Evolutionary conservation across 2,329 filamentous ascomycete genomes (phyloP).

Genomic region (Colletotrichum trifolii): DNA sequence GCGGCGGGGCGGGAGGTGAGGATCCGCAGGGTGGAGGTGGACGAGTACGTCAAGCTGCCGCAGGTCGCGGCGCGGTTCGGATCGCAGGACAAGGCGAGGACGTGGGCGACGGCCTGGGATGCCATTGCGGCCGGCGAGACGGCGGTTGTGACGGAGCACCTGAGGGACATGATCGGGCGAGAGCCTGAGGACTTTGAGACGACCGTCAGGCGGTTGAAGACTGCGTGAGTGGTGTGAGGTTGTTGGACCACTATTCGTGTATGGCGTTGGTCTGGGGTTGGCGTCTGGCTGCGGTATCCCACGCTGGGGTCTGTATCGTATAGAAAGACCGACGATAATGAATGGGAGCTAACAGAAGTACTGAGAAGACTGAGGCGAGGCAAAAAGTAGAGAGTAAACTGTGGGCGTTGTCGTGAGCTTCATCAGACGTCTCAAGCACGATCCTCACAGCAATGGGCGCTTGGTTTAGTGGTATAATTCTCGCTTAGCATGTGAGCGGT

Average conservation of each 20-base stretch:
- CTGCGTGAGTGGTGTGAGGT: not conserved
- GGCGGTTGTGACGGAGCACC: conserved; percentile 50
- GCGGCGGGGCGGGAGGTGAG: conserved; percentile 40
- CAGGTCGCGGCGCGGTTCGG: conserved; percentile 46
- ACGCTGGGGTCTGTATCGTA: too few species aligned
- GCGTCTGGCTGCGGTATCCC: too few species aligned
- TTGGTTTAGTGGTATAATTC: conserved; percentile 32
- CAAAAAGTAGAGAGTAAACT: too few species aligned
- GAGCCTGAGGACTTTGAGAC: conserved; percentile 55
- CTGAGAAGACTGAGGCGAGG: too few species aligned
- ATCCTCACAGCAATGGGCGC: not conserved
- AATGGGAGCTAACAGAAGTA: too few species aligned
- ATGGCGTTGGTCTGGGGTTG: too few species aligned
- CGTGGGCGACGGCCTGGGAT: conserved; percentile 61
- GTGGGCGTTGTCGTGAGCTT: too few species aligned
- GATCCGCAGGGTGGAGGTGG: conserved; percentile 51
- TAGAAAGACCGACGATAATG: too few species aligned
- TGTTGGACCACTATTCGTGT: not conserved
- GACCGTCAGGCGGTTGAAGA: conserved; percentile 37
- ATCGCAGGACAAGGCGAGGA: conserved; percentile 47
- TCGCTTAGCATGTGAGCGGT: not conserved
- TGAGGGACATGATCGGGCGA: conserved; percentile 54
- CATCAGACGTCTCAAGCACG: not conserved
- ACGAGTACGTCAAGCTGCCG: conserved; percentile 53
- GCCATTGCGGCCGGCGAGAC: conserved; percentile 56